Percentiles rank a stretch among this genome's conserved stretches.
Conservation (phyloP, 257 asterid species). For the Nicotiana otophora region DNA sequence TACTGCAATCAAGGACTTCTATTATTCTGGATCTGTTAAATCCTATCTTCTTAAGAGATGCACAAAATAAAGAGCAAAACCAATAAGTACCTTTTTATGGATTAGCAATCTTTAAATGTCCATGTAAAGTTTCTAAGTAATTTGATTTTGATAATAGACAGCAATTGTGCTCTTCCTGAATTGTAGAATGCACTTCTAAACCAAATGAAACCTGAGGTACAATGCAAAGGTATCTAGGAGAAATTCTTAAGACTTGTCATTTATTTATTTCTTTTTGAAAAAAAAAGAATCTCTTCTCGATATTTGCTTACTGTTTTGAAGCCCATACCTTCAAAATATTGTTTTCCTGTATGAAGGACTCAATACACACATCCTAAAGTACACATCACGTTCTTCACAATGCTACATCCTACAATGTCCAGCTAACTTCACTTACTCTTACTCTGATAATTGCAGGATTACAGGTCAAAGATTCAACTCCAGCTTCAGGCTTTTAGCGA, state of each 20-base stretch:
- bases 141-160: constrained; percentile 1
- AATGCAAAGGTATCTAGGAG: not conserved
- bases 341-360: constrained; percentile 2
- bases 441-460: not conserved
- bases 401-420: not conserved
- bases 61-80: not conserved
- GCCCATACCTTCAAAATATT: not conserved
- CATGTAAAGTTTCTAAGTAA: not conserved
- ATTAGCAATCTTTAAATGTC: constrained; percentile 1
- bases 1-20: not conserved
- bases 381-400: constrained; percentile 4
- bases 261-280: not conserved
- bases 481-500: not conserved
- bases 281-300: not conserved
- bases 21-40: not conserved
- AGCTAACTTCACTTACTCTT: not conserved
- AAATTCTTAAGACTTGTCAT: not conserved
- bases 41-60: not conserved
- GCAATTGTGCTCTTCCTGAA: constrained; percentile 1
- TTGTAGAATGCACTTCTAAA: not conserved
- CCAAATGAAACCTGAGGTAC: not conserved
- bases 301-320: not conserved
- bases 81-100: not conserved
- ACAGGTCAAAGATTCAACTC: not conserved
- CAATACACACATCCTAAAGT: not conserved